phyloP scores from a whole-genome alignment of 2,329 filamentous ascomycete species.

The Sporothrix protearum region DNA sequence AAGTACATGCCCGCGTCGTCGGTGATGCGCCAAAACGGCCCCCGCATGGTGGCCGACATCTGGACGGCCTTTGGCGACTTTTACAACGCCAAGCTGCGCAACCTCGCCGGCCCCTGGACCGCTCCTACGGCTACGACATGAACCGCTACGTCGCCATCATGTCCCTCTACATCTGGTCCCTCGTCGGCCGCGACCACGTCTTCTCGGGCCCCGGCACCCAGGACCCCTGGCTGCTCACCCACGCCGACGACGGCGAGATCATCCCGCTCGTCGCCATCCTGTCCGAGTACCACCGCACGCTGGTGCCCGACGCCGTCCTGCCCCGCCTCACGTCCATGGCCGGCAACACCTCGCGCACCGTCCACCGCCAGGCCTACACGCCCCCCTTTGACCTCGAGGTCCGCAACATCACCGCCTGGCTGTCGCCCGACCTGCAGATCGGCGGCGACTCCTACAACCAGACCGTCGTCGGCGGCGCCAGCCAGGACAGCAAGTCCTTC shows the following conservation, averaged over 20 bases:
- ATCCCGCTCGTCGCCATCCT: conserved; percentile 55
- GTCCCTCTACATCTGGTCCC: conserved; percentile 56
- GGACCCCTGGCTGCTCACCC: conserved; percentile 44
- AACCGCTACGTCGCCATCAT: conserved; percentile 58
- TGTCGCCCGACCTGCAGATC: conserved; percentile 55
- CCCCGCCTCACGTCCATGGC: conserved; percentile 34
- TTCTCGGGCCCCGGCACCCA: conserved; percentile 30
- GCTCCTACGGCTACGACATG: conserved; percentile 62
- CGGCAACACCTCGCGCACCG: conserved; percentile 42
- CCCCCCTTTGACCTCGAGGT: conserved; percentile 55
- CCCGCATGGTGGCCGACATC: conserved; percentile 49
- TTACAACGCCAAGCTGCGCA: conserved; percentile 57
- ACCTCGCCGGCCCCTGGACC: conserved; percentile 63
- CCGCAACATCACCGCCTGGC: conserved; percentile 58
- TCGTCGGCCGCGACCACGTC: conserved; percentile 47
- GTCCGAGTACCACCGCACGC: conserved; percentile 46
- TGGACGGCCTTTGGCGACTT: conserved; percentile 47
- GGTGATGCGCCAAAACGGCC: conserved; percentile 50
- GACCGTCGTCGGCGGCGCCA: conserved; percentile 53
- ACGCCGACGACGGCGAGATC: conserved; percentile 57
- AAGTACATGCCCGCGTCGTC: conserved; percentile 54
- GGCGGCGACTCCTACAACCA: conserved; percentile 58
- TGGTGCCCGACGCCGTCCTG: conserved; percentile 40
- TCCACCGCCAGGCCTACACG: conserved; percentile 51
- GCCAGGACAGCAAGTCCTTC: conserved; percentile 50